phyloP scores from a whole-genome alignment of 2,329 filamentous ascomycete species.

The Pseudopithomyces maydicus region DNA sequence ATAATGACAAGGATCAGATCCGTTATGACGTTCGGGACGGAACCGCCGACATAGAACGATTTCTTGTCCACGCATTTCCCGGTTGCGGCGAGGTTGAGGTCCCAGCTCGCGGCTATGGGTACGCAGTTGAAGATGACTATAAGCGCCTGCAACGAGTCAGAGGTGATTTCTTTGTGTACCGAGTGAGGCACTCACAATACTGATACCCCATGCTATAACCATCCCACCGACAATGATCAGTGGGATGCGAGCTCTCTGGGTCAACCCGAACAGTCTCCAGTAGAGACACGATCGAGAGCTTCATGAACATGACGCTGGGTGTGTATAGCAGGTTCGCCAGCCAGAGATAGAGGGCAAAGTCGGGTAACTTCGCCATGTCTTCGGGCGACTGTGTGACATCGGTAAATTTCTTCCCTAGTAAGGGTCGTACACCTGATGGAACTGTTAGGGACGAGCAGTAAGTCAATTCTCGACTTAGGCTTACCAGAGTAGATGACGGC shows the following conservation, averaged over 20 bases:
- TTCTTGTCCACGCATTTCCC: conserved; percentile 25
- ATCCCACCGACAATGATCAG: conserved; percentile 18
- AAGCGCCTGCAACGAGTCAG: conserved; percentile 1
- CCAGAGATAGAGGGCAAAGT: conserved; percentile 23
- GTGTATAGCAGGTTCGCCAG: conserved; percentile 27
- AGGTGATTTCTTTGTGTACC: neutral
- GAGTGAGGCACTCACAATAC: conserved; percentile 11
- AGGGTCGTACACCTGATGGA: conserved; percentile 20
- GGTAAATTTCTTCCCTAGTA: conserved; percentile 19
- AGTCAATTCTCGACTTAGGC: neutral
- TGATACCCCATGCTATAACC: conserved; percentile 23
- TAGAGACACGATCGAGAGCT: conserved; percentile 34
- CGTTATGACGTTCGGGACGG: conserved; percentile 30
- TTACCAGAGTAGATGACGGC: conserved; percentile 26
- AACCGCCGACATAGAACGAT: conserved; percentile 27
- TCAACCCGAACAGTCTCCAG: conserved; percentile 30
- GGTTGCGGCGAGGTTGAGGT: conserved; percentile 19
- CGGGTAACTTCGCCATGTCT: conserved; percentile 12
- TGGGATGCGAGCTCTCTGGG: conserved; percentile 8
- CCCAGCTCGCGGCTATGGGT: conserved; percentile 26
- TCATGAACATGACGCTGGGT: conserved; percentile 19
- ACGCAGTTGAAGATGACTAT: conserved; percentile 26
- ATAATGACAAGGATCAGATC: conserved; percentile 28
- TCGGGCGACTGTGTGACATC: conserved; percentile 6
- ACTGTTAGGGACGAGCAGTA: neutral